Evolutionary conservation across 2,329 filamentous ascomycete species (phyloP).

Genomic region (Aquanectria penicillioides): DNA sequence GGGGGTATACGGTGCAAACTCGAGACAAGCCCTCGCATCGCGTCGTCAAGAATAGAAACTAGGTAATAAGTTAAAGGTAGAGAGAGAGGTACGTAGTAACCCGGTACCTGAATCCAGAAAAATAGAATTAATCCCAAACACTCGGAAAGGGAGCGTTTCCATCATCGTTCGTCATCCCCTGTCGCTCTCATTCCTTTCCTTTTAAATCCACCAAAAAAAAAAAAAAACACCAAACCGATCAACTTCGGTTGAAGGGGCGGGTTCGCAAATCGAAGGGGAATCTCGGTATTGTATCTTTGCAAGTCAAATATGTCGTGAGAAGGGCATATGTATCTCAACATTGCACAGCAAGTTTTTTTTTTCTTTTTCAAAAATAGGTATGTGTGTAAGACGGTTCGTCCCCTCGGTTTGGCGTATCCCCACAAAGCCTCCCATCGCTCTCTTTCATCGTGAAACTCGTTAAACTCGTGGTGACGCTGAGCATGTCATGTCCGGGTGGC

Average conservation of each 20-base stretch:
- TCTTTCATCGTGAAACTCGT: conserved; percentile 46
- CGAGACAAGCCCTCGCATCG: conserved; percentile 33
- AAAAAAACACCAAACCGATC: conserved; percentile 41
- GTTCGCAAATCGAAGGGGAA: conserved; percentile 20
- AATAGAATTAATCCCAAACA: conserved; percentile 24
- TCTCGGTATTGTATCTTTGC: conserved; percentile 22
- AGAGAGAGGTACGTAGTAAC: conserved; percentile 12
- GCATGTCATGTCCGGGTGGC: conserved; percentile 19
- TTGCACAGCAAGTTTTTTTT: conserved; percentile 33
- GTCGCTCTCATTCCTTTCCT: conserved; percentile 26
- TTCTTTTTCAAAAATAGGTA: neutral
- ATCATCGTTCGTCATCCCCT: conserved; percentile 22
- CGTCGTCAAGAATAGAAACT: conserved; percentile 40
- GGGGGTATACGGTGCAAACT: conserved; percentile 21
- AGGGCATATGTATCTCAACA: conserved; percentile 37
- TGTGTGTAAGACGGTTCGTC: neutral
- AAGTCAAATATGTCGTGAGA: conserved; percentile 38
- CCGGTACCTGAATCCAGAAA: conserved; percentile 31
- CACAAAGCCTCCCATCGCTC: conserved; percentile 22
- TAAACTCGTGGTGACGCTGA: conserved; percentile 47
- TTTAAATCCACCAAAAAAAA: conserved; percentile 23
- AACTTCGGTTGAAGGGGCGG: conserved; percentile 35
- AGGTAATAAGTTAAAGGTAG: conserved; percentile 35
- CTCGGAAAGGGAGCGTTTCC: conserved; percentile 31
- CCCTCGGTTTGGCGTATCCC: conserved; percentile 20